Percentiles rank a stretch among this genome's conserved stretches.
phyloP scores from a whole-genome alignment of 164 flowering plant genomes.

The Litsea cubeba region DNA sequence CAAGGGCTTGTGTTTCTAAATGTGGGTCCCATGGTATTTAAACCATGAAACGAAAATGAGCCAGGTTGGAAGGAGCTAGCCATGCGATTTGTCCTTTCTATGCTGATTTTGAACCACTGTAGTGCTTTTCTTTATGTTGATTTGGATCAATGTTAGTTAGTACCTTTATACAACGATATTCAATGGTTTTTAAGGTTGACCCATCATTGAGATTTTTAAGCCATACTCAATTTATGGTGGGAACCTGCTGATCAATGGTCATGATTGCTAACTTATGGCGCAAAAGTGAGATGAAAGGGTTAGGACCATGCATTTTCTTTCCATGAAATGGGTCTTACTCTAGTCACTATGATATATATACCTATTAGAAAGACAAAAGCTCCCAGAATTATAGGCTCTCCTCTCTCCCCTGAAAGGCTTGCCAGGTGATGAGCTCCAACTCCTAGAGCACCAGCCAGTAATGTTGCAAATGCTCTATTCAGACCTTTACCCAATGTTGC shows the following conservation, averaged over 20 bases:
- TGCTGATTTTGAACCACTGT: too few relatives aligned
- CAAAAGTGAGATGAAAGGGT: too few relatives aligned
- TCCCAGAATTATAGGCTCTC: constrained; percentile 59
- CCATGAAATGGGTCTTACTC: too few relatives aligned
- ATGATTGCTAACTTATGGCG: not conserved
- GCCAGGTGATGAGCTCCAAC: constrained; percentile 60
- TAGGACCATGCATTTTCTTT: too few relatives aligned
- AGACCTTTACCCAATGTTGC: constrained; percentile 59
- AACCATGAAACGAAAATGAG: too few relatives aligned
- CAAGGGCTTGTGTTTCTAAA: not conserved
- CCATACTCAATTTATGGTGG: not conserved
- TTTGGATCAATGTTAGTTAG: too few relatives aligned
- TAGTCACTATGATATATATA: constrained; percentile 16
- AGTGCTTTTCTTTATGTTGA: too few relatives aligned
- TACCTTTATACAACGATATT: too few relatives aligned
- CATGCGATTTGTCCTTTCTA: too few relatives aligned
- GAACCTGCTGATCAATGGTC: not conserved
- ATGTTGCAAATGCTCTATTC: constrained; percentile 70
- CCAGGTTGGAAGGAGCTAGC: too few relatives aligned
- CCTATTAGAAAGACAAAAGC: constrained; percentile 55
- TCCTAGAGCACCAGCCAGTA: constrained; percentile 62
- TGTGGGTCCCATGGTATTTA: too few relatives aligned
- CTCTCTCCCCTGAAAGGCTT: constrained; percentile 42
- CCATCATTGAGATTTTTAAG: not conserved
- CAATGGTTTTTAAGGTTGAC: not conserved